A percentile compares a stretch with the other conserved stretches of the same genome.
Evolutionary conservation across 2,329 filamentous ascomycete species (phyloP).

Genomic region (Xylariaceae sp.): DNA sequence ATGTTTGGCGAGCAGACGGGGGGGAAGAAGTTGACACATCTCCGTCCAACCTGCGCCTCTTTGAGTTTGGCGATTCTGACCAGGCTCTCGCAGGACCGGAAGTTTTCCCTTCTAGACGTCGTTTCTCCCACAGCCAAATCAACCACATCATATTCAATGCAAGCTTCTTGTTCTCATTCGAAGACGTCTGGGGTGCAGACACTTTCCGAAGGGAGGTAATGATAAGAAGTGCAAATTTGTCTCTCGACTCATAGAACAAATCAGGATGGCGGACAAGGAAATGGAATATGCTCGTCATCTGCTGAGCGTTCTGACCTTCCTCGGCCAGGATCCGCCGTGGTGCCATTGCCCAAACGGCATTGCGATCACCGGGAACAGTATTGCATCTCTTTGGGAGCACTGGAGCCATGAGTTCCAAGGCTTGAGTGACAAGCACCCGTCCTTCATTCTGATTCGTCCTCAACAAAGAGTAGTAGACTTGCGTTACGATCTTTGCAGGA

Average conservation of each 20-base stretch:
- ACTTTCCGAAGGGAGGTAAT: slow-evolving; percentile 88
- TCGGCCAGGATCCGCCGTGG: slow-evolving; percentile 88
- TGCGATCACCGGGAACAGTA: slow-evolving; percentile 62
- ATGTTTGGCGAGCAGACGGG: slow-evolving; percentile 44
- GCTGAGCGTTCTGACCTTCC: slow-evolving; percentile 90
- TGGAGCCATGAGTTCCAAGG: slow-evolving; percentile 90
- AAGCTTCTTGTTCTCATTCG: slow-evolving; percentile 86
- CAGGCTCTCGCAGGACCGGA: slow-evolving; percentile 37
- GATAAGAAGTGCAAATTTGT: slow-evolving; percentile 85
- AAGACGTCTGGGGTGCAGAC: slow-evolving; percentile 75
- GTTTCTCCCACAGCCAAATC: slow-evolving; percentile 90
- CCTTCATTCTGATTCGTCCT: slow-evolving; percentile 95
- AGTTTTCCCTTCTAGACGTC: slow-evolving; percentile 63
- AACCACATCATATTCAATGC: slow-evolving; percentile 86
- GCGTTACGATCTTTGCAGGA: slow-evolving; percentile 88
- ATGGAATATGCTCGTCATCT: slow-evolving; percentile 95
- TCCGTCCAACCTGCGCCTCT: slow-evolving; percentile 75
- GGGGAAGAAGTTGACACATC: slow-evolving; percentile 52
- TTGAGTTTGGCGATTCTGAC: slow-evolving; percentile 68
- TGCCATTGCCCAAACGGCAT: slow-evolving; percentile 83
- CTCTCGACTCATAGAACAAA: slow-evolving; percentile 90
- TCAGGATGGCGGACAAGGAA: slow-evolving; percentile 91
- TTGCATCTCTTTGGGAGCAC: slow-evolving; percentile 83
- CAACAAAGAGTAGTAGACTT: slow-evolving; percentile 88
- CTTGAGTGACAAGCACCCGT: slow-evolving; percentile 85